Base-by-base conservation (phyloP, 805 yeast genomes). In the Saccharomycopsis sp. region DNA sequence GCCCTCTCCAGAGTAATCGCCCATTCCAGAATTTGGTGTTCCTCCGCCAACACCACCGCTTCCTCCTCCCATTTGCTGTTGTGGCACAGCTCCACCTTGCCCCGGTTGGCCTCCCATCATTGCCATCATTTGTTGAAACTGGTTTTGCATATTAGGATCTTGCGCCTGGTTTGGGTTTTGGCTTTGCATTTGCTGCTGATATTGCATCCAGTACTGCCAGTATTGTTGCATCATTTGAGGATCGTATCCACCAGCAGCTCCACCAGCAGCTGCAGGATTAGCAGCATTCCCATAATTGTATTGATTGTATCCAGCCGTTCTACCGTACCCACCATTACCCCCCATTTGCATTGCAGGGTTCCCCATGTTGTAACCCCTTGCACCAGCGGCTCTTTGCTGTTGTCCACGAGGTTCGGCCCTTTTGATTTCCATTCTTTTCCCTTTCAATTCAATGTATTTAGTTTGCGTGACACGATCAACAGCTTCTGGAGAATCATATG, bases 401-500 rank as follows among this genome's bases (percentile, higher is more conserved):
- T 73, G 80, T 50, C 78, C 79, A 60, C 89, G 71, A 52, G 89
- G 88, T 57, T 79, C 88, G 3, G 92, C 92, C 57, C 86, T 72
- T 56, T 82, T 82, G 47, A 82, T 83, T 60, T 82, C 92, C 75
- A 82, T 80, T 42, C 79, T 71, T 54, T 81, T 84, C 36, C 95
- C 96, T 56, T 86, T 87, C 53, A 89, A 77, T 43, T 78, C 76
- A 49, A 89, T 72, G 56, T 77, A 86, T 60, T 81, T 82, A 59
- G 80, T 81, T 43, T 77, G 80, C 41, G 92, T 78, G 41, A 85
- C 94, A 51, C 77, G 71, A 54, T 88, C 96, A 34, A 89, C 96
- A 12, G 96, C 96, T 34, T 81, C 88, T 17, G 95, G 94, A 15
- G 94, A 75, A 56, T 89, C 97, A 62, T 82, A 89, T 10, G 98